phyloP scores from a whole-genome alignment of 768 basidiomycete species.

The Boletus tylopilopsis region DNA sequence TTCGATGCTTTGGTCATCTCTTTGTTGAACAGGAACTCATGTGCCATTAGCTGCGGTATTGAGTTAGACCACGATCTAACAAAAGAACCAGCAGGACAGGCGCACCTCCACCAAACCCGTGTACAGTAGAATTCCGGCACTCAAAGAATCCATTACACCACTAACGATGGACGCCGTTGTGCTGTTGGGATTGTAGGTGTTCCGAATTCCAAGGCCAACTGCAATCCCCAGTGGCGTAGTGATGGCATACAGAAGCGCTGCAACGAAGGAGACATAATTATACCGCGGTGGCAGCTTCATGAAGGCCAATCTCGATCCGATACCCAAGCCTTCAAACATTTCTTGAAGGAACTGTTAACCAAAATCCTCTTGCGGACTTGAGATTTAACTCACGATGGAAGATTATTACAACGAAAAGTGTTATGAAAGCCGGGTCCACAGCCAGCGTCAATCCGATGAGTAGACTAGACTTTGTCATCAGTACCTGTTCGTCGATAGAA shows the following conservation, averaged over 20 bases:
- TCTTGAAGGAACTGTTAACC: slow-evolving; percentile 41
- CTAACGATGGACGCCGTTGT: slow-evolving; percentile 76
- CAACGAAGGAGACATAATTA: slow-evolving; percentile 53
- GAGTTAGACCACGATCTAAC: background rate
- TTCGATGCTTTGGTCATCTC: slow-evolving; percentile 78
- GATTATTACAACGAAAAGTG: slow-evolving; percentile 85
- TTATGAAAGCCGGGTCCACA: slow-evolving; percentile 75
- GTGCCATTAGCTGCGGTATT: slow-evolving; percentile 71
- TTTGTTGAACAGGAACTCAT: slow-evolving; percentile 90
- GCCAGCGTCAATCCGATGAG: slow-evolving; percentile 90
- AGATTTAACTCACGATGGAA: slow-evolving; percentile 77
- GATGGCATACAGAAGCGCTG: slow-evolving; percentile 64
- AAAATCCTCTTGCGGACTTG: background rate
- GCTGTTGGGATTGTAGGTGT: slow-evolving; percentile 78
- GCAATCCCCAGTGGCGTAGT: slow-evolving; percentile 90
- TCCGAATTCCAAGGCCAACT: slow-evolving; percentile 69
- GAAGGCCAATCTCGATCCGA: slow-evolving; percentile 85
- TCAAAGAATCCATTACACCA: slow-evolving; percentile 81
- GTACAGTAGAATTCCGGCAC: slow-evolving; percentile 84
- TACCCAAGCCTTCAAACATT: slow-evolving; percentile 90
- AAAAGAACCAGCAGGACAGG: background rate
- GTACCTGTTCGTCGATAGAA: background rate
- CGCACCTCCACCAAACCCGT: slow-evolving; percentile 80
- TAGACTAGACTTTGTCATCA: slow-evolving; percentile 40
- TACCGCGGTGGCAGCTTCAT: slow-evolving; percentile 58